Evolutionary conservation across 108 stramenopile genomes (phyloP).

Genomic region (Cyclotella sp.): DNA sequence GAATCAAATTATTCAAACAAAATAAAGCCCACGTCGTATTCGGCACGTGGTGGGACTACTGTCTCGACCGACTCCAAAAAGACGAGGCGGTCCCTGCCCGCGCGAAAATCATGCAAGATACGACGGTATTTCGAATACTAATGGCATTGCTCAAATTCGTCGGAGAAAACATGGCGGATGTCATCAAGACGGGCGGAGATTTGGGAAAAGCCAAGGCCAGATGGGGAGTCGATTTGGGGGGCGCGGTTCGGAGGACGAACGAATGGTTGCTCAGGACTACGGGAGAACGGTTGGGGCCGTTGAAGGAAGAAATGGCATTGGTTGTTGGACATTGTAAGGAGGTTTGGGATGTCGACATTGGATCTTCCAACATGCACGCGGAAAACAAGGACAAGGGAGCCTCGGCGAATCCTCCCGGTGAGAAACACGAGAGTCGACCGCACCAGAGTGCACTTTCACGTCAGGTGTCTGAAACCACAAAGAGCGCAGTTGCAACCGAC

Average conservation of each 20-base stretch:
- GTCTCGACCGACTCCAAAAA: background rate
- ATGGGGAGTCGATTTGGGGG: background rate
- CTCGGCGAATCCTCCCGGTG: background rate
- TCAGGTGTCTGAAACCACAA: too few relatives aligned
- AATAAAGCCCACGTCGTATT: background rate
- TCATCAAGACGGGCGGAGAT: background rate
- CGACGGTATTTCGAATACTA: background rate
- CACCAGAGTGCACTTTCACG: too few relatives aligned
- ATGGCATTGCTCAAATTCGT: background rate
- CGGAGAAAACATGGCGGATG: background rate
- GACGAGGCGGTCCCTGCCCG: too few relatives aligned
- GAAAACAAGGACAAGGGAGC: background rate
- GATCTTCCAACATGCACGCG: too few relatives aligned
- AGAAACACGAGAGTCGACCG: background rate
- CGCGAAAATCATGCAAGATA: background rate
- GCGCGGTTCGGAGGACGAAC: background rate
- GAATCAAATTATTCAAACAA: background rate
- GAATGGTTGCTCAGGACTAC: background rate
- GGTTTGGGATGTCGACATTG: background rate
- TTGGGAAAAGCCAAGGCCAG: background rate
- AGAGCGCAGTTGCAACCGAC: too few relatives aligned
- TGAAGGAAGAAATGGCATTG: background rate
- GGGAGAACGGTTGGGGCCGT: too few relatives aligned
- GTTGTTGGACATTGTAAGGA: background rate
- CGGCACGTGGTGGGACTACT: constrained; percentile 7